Percentiles rank a stretch among this genome's conserved stretches.
These are phyloP conservation scores for Alectoria sarmentosa DNA, from an alignment of 495 filamentous ascomycete genomes.

Conservation along the genomic window DNA sequence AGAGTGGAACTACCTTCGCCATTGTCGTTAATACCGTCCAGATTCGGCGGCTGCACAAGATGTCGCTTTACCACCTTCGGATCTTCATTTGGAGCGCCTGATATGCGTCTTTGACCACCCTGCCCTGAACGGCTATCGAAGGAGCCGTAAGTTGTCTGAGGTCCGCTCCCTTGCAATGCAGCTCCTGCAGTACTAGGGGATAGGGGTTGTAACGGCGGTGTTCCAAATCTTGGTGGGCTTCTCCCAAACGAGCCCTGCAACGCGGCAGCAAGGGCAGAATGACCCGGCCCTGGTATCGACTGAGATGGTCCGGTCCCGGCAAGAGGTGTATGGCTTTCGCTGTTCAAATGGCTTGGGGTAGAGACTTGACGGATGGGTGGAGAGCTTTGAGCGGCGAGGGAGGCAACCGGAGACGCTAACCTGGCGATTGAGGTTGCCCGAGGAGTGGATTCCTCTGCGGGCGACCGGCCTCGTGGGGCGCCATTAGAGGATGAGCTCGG, in stretches of 20 bases:
- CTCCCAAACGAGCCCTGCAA: slow-evolving; percentile 57
- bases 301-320: slow-evolving; percentile 43
- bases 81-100: slow-evolving; percentile 57
- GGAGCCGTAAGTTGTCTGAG: slow-evolving; percentile 69
- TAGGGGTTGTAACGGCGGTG: slow-evolving; percentile 47
- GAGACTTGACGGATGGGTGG: slow-evolving; percentile 42
- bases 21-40: slow-evolving; percentile 31
- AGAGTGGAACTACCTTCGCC: slow-evolving; percentile 33
- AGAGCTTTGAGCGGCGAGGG: slow-evolving; percentile 40
- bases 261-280: slow-evolving; percentile 70
- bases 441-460: slow-evolving; percentile 41
- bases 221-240: slow-evolving; percentile 43
- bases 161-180: slow-evolving; percentile 40
- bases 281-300: slow-evolving; percentile 56
- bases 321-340: slow-evolving; percentile 41
- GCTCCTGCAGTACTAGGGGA: slow-evolving; percentile 46
- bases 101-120: slow-evolving; percentile 31
- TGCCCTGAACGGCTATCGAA: slow-evolving; percentile 56
- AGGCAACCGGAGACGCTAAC: slow-evolving; percentile 61
- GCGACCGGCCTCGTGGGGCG: slow-evolving; percentile 40
- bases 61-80: slow-evolving; percentile 76
- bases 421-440: slow-evolving; percentile 65
- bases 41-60: slow-evolving; percentile 60
- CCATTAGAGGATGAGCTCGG: slow-evolving; percentile 34
- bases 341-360: slow-evolving; percentile 31